Base-by-base conservation (phyloP, 2,329 filamentous ascomycete genomes). In the Beauveria varroae region DNA sequence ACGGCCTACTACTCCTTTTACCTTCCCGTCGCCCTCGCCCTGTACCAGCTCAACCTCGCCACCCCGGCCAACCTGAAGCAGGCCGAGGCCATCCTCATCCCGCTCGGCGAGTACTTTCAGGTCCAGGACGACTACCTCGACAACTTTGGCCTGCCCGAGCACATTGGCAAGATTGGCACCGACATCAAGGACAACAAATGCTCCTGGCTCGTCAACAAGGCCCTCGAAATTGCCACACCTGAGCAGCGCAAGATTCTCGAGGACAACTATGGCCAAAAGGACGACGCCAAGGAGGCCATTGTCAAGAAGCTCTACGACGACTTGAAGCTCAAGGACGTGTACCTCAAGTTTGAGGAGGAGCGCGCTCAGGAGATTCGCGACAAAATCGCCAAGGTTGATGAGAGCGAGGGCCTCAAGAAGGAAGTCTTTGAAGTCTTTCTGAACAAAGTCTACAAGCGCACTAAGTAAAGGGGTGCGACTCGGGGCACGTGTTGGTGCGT, bases 161-260 rank as follows among this genome's bases (percentile, higher is more conserved):
- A 92, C 71, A 95, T 99, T 73, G 95, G 95, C 76, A 99, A 99
- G 86, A 96, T 98, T 67, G 95, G 95, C 67, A 99, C 95, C 63
- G 95, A 99, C 72, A 99, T 99, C 76, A 88, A 93, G 82, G 95
- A 99, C 80, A 99, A 99, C 85, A 99, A 99, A 84, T 99, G 95
- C 83, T 96, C 91, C 47, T 99, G 95, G 95, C 81, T 99, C 63
- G 85, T 99, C 76, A 99, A 99, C 83, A 88, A 96, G 78, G 95
- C 95, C 52, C 82, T 99, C 63, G 83, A 86, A 74, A 83, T 88
- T 64, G 89, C 85, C 66, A 93, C 84, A 2, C 86, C 91, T 1
- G 91, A 93, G 74, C 95, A 99, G 83, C 87, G 92, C 72, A 83
- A 89, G 77, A 76, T 96, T 44, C 86, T 99, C 57, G 91, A 97